Percentiles rank a stretch among this genome's conserved stretches.
These are phyloP conservation scores for Colletotrichum sp. DNA, from an alignment of 2,329 filamentous ascomycete species.

Conservation along the genomic window DNA sequence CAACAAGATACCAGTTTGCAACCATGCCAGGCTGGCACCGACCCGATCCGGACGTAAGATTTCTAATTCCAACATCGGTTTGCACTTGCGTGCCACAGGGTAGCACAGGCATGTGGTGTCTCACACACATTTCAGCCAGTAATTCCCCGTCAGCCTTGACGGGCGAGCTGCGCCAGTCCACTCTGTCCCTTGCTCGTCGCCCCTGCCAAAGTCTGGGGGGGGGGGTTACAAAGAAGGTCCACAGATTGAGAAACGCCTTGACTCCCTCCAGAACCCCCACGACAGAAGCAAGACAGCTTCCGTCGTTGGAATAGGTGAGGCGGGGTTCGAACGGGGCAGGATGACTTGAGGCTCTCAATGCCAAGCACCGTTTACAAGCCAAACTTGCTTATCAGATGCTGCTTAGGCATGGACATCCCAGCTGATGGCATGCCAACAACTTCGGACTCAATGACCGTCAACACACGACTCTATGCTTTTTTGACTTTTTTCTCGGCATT, in stretches of 20 bases:
- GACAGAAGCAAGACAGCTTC: background rate
- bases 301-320: background rate
- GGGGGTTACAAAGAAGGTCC: background rate
- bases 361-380: background rate
- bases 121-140: background rate
- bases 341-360: background rate
- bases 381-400: background rate
- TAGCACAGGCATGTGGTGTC: constrained; percentile 14
- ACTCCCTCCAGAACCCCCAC: background rate
- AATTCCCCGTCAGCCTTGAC: background rate
- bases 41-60: background rate
- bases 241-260: background rate
- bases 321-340: background rate
- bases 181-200: background rate
- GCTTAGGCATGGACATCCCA: background rate
- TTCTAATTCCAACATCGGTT: background rate
- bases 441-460: constrained; percentile 4
- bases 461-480: background rate
- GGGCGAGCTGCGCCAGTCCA: background rate
- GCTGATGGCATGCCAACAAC: background rate
- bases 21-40: background rate
- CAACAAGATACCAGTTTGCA: background rate
- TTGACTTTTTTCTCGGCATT: background rate
- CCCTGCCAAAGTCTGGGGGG: background rate
- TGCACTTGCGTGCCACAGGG: background rate